Base-by-base conservation (phyloP, 1,284 basidiomycete species). In the Phellinidium pouzarii region DNA sequence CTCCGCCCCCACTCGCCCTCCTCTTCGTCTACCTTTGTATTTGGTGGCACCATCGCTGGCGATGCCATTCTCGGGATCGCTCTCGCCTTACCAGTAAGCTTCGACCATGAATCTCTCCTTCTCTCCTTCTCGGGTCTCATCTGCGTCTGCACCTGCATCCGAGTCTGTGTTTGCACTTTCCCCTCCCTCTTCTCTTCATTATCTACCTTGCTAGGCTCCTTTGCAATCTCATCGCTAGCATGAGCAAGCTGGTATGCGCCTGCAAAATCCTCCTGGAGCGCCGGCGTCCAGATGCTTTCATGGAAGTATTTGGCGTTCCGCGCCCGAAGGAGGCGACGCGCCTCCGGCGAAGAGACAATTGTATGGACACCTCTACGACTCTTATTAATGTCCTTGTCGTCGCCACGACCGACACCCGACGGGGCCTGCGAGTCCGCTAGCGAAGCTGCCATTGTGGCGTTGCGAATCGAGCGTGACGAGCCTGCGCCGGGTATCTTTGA, bases 231-330 rank as follows among this genome's bases (percentile, higher is more conserved):
- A 34, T 45, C 29, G 23, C 29, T 7, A 9, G 44, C 48, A 20
- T 50, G 44, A 6, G 48, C 48, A 11, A 55, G 29, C 5, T n/a
- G 26, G 42, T 50, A 55, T 1, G 53, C 44, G 22, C 44, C 49
- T n/a, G 38, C 48, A 36, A 51, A 47, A 17, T 55, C 53, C 8
- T 47, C 29, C 27, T 34, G 43, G 17, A 55, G 27, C 19, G 53
- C 53, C 14, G 53, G 53, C 12, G 44, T 48, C 53, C 53, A 55
- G 23, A 55, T 49, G 4, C 14, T 31, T 34, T 48, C 34, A 7
- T 26, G 48, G 43, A 55, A 55, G 31, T 48, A 53, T 20, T 53
- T 29, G 23, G 41, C 38, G 40, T 53, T 53, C 17, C 43, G 47
- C 19, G 31, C 26, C 20, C 46, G 37, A 26, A 53, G 48, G 25